These are phyloP conservation scores for Niveomyces coronatus DNA, from an alignment of 2,329 filamentous ascomycete genomes.

Conservation along the genomic window DNA sequence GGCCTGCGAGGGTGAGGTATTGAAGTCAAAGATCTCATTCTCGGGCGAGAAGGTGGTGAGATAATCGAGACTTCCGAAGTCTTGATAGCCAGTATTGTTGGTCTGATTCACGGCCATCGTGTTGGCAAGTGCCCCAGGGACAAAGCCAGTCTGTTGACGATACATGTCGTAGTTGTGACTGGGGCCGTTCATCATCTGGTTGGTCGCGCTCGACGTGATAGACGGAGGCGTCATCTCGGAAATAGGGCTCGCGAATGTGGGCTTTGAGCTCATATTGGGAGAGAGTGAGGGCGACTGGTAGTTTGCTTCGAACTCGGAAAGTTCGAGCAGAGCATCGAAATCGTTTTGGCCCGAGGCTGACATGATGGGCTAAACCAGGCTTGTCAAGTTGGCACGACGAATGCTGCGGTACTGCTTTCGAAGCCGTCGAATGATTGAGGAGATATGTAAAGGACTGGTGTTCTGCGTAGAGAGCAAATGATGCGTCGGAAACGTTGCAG, in stretches of 20 bases:
- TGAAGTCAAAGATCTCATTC: constrained; percentile 64
- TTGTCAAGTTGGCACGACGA: constrained; percentile 11
- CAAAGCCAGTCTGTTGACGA: constrained; percentile 89
- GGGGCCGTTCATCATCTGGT: constrained; percentile 61
- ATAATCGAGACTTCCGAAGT: constrained; percentile 39
- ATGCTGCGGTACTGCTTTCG: no score
- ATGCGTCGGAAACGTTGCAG: no score
- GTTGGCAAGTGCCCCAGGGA: constrained; percentile 70
- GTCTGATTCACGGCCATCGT: constrained; percentile 67
- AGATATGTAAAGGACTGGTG: no score
- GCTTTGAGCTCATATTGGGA: constrained; percentile 42
- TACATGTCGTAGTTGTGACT: constrained; percentile 94
- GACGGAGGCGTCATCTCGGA: constrained; percentile 45
- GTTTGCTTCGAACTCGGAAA: constrained; percentile 52
- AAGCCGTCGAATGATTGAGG: no score
- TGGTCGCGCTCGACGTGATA: constrained; percentile 38
- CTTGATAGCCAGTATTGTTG: constrained; percentile 44
- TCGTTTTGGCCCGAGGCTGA: constrained; percentile 33
- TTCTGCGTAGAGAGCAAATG: no score
- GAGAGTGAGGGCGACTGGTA: constrained; percentile 53
- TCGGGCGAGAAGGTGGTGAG: constrained; percentile 47
- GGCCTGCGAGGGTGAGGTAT: constrained; percentile 51
- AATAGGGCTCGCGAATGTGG: constrained; percentile 40
- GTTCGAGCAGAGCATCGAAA: constrained; percentile 50
- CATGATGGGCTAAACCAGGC: constrained; percentile 24